Percentiles rank a stretch among this genome's conserved stretches.
Evolutionary conservation across 345 rosid species (phyloP).

Genomic region (Pseudoturritis turrita): DNA sequence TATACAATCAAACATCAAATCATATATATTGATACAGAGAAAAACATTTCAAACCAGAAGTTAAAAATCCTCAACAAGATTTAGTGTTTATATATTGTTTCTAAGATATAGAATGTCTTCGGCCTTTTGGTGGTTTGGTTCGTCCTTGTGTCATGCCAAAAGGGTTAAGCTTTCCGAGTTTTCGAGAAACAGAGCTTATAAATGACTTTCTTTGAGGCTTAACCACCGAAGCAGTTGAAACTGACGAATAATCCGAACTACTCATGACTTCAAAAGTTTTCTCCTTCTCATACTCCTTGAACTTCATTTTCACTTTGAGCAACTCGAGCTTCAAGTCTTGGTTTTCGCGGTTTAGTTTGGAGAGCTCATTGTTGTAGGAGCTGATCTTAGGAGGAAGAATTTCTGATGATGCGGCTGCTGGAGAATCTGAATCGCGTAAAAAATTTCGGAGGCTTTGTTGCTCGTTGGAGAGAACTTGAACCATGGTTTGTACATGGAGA

Average conservation of each 20-base stretch:
- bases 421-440: conserved; percentile 32
- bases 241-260: conserved; percentile 3
- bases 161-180: conserved; percentile 67
- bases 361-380: conserved; percentile 40
- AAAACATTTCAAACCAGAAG: not conserved
- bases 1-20: not conserved
- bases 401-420: not conserved
- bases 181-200: conserved; percentile 55
- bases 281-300: conserved; percentile 51
- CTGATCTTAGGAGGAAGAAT: conserved; percentile 27
- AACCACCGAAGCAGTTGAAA: conserved; percentile 38
- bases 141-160: conserved; percentile 51
- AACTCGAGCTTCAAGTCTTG: conserved; percentile 75
- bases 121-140: conserved; percentile 46
- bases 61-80: not conserved
- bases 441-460: conserved; percentile 64
- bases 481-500: conserved; percentile 69
- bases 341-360: conserved; percentile 56
- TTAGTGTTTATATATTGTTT: not conserved
- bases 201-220: conserved; percentile 72
- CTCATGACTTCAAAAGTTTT: conserved; percentile 12
- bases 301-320: conserved; percentile 66
- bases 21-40: not conserved
- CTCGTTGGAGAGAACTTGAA: conserved; percentile 71
- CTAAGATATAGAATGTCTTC: conserved; percentile 80